A percentile compares a stretch with the other conserved stretches of the same genome.
Conservation (phyloP, 805 yeast species). For the Lipomyces sp. region DNA sequence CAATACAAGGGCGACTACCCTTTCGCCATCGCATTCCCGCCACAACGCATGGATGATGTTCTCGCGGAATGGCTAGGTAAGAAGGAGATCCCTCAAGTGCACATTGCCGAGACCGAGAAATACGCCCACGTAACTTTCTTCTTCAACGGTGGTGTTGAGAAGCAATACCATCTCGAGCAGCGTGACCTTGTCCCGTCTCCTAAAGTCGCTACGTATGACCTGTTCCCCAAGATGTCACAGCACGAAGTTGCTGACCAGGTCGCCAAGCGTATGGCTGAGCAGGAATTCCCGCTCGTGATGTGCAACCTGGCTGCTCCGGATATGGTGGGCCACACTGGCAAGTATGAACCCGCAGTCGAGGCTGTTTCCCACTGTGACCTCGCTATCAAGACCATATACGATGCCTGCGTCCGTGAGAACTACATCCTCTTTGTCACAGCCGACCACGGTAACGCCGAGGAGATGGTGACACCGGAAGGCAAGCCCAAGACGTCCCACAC, state of each 20-base stretch:
- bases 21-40: slow-evolving; percentile 37
- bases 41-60: slow-evolving; percentile 40
- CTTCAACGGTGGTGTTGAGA: slow-evolving; percentile 41
- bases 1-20: slow-evolving; percentile 41
- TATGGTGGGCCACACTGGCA: slow-evolving; percentile 40
- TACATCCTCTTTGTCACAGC: slow-evolving; percentile 38
- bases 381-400: slow-evolving; percentile 36
- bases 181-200: slow-evolving; percentile 40
- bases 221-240: slow-evolving; percentile 39
- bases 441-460: slow-evolving; percentile 41
- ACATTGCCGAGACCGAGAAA: slow-evolving; percentile 40
- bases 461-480: slow-evolving; percentile 38
- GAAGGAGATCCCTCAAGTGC: slow-evolving; percentile 35
- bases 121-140: slow-evolving; percentile 40
- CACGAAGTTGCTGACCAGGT: slow-evolving; percentile 38
- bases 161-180: slow-evolving; percentile 37
- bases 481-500: slow-evolving; percentile 39
- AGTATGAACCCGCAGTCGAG: slow-evolving; percentile 38
- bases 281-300: slow-evolving; percentile 38
- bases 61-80: slow-evolving; percentile 40
- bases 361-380: slow-evolving; percentile 39
- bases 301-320: slow-evolving; percentile 40
- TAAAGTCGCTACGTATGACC: slow-evolving; percentile 38
- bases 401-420: slow-evolving; percentile 31
- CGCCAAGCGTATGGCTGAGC: slow-evolving; percentile 34